Percentiles rank a stretch among this genome's conserved stretches.
phyloP scores from a whole-genome alignment of 2,329 filamentous ascomycete species.

The Herpomyces periplanetae region DNA sequence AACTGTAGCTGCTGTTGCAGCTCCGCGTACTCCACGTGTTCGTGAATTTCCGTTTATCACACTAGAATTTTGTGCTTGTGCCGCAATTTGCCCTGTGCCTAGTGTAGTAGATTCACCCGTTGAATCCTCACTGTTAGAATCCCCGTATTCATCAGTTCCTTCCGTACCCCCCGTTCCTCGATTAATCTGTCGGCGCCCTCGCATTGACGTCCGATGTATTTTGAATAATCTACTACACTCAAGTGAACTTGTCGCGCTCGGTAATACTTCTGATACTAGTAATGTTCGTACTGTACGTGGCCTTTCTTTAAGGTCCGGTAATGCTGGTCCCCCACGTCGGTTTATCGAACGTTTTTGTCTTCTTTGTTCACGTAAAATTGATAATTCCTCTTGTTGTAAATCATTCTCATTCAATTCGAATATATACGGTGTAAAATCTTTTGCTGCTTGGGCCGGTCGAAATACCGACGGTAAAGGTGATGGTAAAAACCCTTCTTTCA shows the following conservation, averaged over 20 bases:
- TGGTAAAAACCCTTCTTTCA: conserved; percentile 45
- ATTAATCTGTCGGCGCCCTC: conserved; percentile 14
- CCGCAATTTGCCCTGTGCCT: too few species aligned
- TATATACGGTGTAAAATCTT: conserved; percentile 68
- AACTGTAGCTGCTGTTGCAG: conserved; percentile 47
- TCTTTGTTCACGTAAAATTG: conserved; percentile 67
- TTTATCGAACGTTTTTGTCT: conserved; percentile 86
- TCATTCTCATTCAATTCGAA: conserved; percentile 77
- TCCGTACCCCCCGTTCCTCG: conserved; percentile 15
- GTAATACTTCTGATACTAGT: conserved; percentile 63
- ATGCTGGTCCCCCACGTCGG: conserved; percentile 48
- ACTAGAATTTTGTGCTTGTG: neutral
- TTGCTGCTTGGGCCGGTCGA: conserved; percentile 59
- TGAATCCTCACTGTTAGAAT: conserved; percentile 66
- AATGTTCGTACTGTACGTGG: conserved; percentile 72
- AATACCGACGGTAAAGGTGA: conserved; percentile 50
- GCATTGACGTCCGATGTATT: conserved; percentile 9
- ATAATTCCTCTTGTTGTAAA: conserved; percentile 56
- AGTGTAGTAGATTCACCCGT: conserved; percentile 54
- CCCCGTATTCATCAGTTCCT: conserved; percentile 35
- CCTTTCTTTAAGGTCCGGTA: conserved; percentile 83
- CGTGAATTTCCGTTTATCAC: conserved; percentile 29
- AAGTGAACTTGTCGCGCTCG: conserved; percentile 35
- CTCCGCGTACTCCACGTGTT: conserved; percentile 55
- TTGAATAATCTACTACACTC: conserved; percentile 70